These are phyloP conservation scores for Candida dajiaensis DNA, from an alignment of 805 yeast species.

Conservation along the genomic window DNA sequence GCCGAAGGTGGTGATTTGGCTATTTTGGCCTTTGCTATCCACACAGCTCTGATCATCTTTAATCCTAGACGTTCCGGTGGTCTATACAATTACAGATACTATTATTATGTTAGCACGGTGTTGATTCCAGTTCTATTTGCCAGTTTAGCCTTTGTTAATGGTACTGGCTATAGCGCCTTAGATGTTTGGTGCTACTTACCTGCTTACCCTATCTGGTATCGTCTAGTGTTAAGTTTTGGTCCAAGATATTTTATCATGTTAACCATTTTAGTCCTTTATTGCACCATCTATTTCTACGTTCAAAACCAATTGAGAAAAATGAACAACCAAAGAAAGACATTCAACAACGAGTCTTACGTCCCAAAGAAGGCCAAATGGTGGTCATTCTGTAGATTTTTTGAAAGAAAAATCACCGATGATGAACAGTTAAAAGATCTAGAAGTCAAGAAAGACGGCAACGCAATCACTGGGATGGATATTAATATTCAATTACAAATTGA, in stretches of 20 bases:
- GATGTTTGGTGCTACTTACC: constrained; percentile 81
- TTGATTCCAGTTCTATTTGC: constrained; percentile 64
- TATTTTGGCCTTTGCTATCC: constrained; percentile 75
- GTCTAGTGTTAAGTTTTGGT: constrained; percentile 72
- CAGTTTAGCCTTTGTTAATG: constrained; percentile 58
- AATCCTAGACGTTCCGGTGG: constrained; percentile 66
- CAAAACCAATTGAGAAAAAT: constrained; percentile 37
- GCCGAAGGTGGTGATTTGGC: constrained; percentile 87
- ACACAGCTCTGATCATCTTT: constrained; percentile 70
- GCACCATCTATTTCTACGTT: constrained; percentile 68
- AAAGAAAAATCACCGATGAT: background rate
- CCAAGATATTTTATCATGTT: constrained; percentile 68
- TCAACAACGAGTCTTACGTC: background rate
- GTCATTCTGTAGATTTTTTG: constrained; percentile 1
- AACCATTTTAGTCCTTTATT: constrained; percentile 57
- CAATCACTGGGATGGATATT: constrained; percentile 10
- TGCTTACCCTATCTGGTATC: constrained; percentile 63
- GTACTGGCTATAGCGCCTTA: constrained; percentile 52
- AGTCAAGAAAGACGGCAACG: background rate
- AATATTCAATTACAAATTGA: constrained; percentile 20
- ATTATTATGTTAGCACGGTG: constrained; percentile 53
- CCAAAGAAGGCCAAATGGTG: constrained; percentile 3
- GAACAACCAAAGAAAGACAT: constrained; percentile 10
- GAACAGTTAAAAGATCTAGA: background rate
- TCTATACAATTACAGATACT: constrained; percentile 48